Conservation (phyloP, 2,329 filamentous ascomycete species). For the Colletotrichum endophyticum region DNA sequence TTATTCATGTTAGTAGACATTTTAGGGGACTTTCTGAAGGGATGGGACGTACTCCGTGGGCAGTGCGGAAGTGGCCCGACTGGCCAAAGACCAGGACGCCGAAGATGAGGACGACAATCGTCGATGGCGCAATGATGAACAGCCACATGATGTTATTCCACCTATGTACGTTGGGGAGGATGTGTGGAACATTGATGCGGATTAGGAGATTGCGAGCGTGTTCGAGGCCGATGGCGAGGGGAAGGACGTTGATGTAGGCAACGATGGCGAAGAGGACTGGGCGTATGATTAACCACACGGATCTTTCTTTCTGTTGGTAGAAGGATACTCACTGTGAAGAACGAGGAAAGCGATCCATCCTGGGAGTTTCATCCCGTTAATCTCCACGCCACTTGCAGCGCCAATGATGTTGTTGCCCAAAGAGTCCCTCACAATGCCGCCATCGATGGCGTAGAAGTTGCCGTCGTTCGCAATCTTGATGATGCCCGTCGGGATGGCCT, state of each 20-base stretch:
- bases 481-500: conserved; percentile 28
- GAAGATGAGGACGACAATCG: conserved; percentile 29
- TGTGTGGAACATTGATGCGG: conserved; percentile 23
- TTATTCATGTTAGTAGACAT: neutral
- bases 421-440: conserved; percentile 22
- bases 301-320: neutral
- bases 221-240: conserved; percentile 30
- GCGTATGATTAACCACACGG: neutral
- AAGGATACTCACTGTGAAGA: conserved; percentile 26
- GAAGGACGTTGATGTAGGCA: conserved; percentile 28
- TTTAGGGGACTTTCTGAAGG: neutral
- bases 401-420: conserved; percentile 19
- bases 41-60: conserved; percentile 30
- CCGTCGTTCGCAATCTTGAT: conserved; percentile 30
- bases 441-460: conserved; percentile 31
- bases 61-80: conserved; percentile 29
- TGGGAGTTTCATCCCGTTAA: conserved; percentile 21
- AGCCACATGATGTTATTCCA: conserved; percentile 30
- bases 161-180: conserved; percentile 26
- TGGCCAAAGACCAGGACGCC: conserved; percentile 27
- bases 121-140: conserved; percentile 27
- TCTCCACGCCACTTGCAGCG: conserved; percentile 24
- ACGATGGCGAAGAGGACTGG: conserved; percentile 29
- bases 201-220: conserved; percentile 28
- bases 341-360: conserved; percentile 24